Conservation (phyloP, 345 rosid species). For the Luvunga scandens region DNA sequence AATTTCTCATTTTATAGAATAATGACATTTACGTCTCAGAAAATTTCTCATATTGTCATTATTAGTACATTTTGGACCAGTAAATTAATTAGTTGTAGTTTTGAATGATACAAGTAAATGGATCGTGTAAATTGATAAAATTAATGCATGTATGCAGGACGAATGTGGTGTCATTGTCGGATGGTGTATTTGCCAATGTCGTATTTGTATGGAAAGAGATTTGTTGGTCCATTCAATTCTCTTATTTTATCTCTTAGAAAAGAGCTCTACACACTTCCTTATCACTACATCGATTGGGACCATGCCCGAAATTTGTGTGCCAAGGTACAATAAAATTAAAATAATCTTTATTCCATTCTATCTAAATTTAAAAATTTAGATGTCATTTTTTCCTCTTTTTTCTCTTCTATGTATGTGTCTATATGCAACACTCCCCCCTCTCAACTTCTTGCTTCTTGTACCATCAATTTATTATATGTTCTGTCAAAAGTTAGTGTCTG, state of each 20-base stretch:
- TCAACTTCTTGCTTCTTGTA: too few relatives aligned
- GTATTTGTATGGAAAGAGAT: constrained; percentile 60
- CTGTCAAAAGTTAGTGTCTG: too few relatives aligned
- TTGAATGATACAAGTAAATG: too few relatives aligned
- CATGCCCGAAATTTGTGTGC: constrained; percentile 40
- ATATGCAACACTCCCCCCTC: too few relatives aligned
- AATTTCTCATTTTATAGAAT: too few relatives aligned
- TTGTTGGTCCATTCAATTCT: constrained; percentile 42
- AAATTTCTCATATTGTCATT: too few relatives aligned
- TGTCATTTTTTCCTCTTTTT: not conserved
- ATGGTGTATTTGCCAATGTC: constrained; percentile 63
- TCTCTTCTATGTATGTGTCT: too few relatives aligned
- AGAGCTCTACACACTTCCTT: constrained; percentile 49
- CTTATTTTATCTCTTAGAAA: constrained; percentile 45
- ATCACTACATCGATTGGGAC: constrained; percentile 55
- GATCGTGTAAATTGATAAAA: not conserved
- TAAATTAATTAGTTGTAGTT: not conserved
- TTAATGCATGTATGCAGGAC: constrained; percentile 27
- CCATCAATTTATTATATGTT: too few relatives aligned
- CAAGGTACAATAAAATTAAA: constrained; percentile 28
- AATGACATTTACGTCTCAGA: too few relatives aligned
- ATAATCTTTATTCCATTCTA: not conserved
- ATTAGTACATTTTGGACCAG: not conserved
- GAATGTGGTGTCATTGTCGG: constrained; percentile 49
- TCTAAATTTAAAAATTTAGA: not conserved